Conservation (phyloP, 495 filamentous ascomycete genomes). For the Hyphodiscus hymeniophilus region DNA sequence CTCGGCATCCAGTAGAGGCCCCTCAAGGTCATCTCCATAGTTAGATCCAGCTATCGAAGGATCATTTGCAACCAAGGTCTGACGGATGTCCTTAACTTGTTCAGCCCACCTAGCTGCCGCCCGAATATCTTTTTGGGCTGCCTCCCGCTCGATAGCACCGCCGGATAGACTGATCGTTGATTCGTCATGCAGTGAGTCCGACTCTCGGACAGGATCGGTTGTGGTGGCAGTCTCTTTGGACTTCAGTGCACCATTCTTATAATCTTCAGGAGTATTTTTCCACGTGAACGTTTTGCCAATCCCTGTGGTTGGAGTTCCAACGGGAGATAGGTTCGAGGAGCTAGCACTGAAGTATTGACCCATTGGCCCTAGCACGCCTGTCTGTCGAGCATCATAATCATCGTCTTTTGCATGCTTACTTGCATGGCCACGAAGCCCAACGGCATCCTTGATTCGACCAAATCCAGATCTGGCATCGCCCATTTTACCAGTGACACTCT, state of each 20-base stretch:
- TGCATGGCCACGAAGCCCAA: conserved; percentile 46
- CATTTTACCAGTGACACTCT: conserved; percentile 69
- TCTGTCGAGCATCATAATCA: not conserved
- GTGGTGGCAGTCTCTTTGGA: conserved; percentile 17
- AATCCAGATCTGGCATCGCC: conserved; percentile 80
- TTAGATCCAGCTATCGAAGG: conserved; percentile 34
- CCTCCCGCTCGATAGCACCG: not conserved
- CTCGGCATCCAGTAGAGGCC: conserved; percentile 30
- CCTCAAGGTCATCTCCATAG: conserved; percentile 37
- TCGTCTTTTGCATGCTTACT: conserved; percentile 34
- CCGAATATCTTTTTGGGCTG: conserved; percentile 9
- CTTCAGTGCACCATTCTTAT: conserved; percentile 32
- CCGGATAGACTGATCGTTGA: conserved; percentile 8
- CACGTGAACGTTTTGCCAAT: conserved; percentile 41
- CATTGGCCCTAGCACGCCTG: not conserved
- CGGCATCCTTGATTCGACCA: conserved; percentile 75
- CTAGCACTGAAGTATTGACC: conserved; percentile 12
- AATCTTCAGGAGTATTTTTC: conserved; percentile 48
- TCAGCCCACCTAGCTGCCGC: conserved; percentile 16
- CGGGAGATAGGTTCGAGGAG: conserved; percentile 5
- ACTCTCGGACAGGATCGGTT: conserved; percentile 18
- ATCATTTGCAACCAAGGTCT: conserved; percentile 15
- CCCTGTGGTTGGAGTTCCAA: conserved; percentile 8
- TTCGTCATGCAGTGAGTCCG: conserved; percentile 14
- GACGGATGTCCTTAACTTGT: conserved; percentile 16